These are phyloP conservation scores for Neckera pumila DNA, from an alignment of 225 moss, liverwort and hornwort genomes.

Conservation along the genomic window DNA sequence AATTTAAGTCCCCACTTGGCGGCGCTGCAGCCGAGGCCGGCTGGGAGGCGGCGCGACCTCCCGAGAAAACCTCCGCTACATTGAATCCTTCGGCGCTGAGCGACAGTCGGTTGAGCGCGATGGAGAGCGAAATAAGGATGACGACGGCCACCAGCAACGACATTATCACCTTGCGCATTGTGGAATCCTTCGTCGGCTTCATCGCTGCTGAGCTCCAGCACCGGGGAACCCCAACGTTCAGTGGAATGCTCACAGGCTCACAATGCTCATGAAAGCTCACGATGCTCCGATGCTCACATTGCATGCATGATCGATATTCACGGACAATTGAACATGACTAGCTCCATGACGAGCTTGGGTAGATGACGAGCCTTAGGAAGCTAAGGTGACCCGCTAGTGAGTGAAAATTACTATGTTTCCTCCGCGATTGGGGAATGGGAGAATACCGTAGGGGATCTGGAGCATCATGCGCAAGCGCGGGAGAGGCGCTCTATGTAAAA, in stretches of 20 bases:
- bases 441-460: not conserved
- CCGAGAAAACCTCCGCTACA: not conserved
- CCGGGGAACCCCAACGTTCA: not conserved
- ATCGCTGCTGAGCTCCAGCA: not conserved
- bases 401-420: not conserved
- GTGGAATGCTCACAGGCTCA: not conserved
- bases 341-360: not conserved
- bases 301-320: not conserved
- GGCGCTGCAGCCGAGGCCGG: not conserved
- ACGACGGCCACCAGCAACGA: not conserved
- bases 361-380: not conserved
- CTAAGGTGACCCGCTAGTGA: too few species aligned
- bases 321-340: not conserved
- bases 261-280: not conserved
- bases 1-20: not conserved
- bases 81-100: not conserved
- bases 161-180: constrained; percentile 8
- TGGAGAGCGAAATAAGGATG: not conserved
- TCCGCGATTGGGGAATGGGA: not conserved
- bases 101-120: not conserved
- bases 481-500: not conserved
- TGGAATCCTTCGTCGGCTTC: not conserved
- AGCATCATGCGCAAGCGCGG: too few species aligned
- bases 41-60: not conserved
- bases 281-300: not conserved